Evolutionary conservation across 2,329 filamentous ascomycete genomes (phyloP).

Genomic region (Colletotrichum lentis): DNA sequence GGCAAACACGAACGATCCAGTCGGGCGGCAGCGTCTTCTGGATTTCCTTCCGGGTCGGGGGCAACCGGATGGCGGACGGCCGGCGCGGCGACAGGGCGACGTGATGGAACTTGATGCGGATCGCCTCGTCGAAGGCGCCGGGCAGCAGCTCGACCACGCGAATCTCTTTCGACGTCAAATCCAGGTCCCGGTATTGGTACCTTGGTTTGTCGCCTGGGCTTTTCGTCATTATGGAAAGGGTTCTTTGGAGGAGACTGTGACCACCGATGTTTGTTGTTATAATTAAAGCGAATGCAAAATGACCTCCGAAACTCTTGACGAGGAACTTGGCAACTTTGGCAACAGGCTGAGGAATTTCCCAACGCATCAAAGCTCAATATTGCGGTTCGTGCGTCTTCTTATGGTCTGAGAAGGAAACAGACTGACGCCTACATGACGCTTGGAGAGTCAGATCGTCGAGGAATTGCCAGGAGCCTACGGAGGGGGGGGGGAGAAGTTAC

Average conservation of each 20-base stretch:
- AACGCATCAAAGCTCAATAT: too few species aligned
- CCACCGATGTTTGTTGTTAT: too few species aligned
- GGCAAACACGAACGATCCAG: not conserved
- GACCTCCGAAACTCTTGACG: too few species aligned
- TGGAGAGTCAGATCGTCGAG: too few species aligned
- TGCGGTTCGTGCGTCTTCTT: too few species aligned
- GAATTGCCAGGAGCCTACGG: not conserved
- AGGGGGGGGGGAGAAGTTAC: not conserved
- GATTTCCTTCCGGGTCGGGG: conserved; percentile 7
- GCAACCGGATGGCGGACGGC: conserved; percentile 3
- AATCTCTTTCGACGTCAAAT: conserved; percentile 5
- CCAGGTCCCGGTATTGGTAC: conserved; percentile 9
- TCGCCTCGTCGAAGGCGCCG: conserved; percentile 1
- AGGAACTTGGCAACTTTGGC: too few species aligned
- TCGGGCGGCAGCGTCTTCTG: conserved; percentile 3
- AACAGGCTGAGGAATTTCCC: too few species aligned
- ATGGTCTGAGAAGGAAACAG: too few species aligned
- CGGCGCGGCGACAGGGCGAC: not conserved
- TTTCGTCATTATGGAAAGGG: not conserved
- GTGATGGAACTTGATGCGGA: conserved; percentile 14
- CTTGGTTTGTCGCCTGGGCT: not conserved
- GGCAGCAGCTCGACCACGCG: conserved; percentile 4
- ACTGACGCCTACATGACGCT: too few species aligned
- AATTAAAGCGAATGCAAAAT: too few species aligned
- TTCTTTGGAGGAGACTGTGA: too few species aligned